Evolutionary conservation across 2,329 filamentous ascomycete species (phyloP), one percentile per base, ranked within the genome.

Genomic region (Exophiala spinifera): DNA sequence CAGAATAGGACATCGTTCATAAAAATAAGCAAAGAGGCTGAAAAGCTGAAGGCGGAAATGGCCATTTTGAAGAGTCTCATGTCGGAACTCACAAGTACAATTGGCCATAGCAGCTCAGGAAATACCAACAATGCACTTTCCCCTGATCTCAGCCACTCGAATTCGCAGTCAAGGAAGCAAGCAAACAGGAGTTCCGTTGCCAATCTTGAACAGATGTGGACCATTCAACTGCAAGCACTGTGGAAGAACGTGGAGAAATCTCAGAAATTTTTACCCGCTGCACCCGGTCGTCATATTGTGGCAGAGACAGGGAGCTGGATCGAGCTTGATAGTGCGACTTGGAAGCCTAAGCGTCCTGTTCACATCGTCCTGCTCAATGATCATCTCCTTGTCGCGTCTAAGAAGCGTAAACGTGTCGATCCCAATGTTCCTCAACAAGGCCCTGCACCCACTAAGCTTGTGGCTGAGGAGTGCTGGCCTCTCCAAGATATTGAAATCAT

Each of bases 181-280:
- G 87, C 92, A 61, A 96, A 95, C 72, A 84, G 94, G 65, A 96
- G 89, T 72, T 96, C 91, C 14, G 91, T 99, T 42, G 84, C 84
- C 34, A 86, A 87, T 63, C 72, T 87, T 10, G 84, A 87, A 64
- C 84, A 82, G 31, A 79, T 87, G 71, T 86, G 84, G 79, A 85
- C 78, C 60, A 78, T 80, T 2, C 84, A 87, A 62, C 69, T 87
- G 33, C 84, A 95, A 71, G 86, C 90, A 20, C 76, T 99, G 43
- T 99, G 94, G 84, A 97, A 96, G 74, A 89, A 88, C 40, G 89
- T 99, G n/a, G 94, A 97, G 70, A 92, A 92, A 1, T 96, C 91
- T 8, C 94, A 99, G 67, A 97, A 97, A 70, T 99, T 95, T 66
- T 76, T 99, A 10, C 94, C 94, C 13, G 94, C 91, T 51, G 81